phyloP scores from a whole-genome alignment of 177 flowering plant species.

The Tripterygium wilfordii region DNA sequence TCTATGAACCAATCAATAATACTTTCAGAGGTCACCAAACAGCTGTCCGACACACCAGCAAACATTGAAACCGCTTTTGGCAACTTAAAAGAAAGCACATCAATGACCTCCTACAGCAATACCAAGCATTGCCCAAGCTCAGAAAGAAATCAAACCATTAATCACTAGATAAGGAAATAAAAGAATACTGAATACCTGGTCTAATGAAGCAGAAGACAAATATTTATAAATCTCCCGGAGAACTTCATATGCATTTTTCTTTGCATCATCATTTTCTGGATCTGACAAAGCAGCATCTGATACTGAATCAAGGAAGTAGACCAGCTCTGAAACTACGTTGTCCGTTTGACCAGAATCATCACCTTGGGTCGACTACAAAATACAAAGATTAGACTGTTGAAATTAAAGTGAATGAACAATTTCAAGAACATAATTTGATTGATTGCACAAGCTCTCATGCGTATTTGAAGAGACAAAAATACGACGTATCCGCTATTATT shows the following conservation, averaged over 20 bases:
- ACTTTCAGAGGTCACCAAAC: conserved; percentile 32
- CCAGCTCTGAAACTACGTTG: conserved; percentile 26
- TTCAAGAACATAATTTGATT: too few species aligned
- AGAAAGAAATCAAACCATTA: not conserved
- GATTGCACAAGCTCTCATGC: too few species aligned
- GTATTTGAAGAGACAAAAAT: too few species aligned
- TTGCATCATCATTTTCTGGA: conserved; percentile 19
- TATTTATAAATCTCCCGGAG: conserved; percentile 32
- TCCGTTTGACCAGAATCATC: conserved; percentile 28
- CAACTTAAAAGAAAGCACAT: conserved; percentile 63
- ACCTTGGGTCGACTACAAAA: conserved; percentile 29
- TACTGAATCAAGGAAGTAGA: conserved; percentile 34
- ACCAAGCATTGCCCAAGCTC: conserved; percentile 3
- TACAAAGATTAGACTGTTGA: too few species aligned
- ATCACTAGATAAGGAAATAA: not conserved
- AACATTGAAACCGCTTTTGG: conserved; percentile 62
- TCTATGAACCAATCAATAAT: conserved; percentile 33
- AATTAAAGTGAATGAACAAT: too few species aligned
- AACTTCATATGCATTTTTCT: conserved; percentile 24
- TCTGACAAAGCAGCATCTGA: conserved; percentile 18
- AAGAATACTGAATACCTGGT: conserved; percentile 41
- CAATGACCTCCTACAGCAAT: conserved; percentile 38
- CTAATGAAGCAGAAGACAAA: conserved; percentile 29
- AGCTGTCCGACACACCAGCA: conserved; percentile 32
- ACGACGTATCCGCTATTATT: too few species aligned